Base-by-base conservation (phyloP, 371 early-diverging fungal genomes). In the Actinomortierella ambigua region DNA sequence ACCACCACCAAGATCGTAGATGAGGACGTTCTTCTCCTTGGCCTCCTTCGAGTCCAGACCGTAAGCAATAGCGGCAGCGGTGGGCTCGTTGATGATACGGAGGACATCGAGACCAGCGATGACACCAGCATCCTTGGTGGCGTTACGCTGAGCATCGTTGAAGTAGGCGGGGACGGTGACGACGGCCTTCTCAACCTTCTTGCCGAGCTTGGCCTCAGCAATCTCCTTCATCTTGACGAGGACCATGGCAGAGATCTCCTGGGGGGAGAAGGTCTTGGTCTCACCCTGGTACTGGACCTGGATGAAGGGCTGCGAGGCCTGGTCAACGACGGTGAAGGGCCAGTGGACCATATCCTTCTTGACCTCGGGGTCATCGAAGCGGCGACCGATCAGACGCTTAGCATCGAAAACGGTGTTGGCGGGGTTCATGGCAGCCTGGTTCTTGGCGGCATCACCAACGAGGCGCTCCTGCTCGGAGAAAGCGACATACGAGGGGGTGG, bases 1-100 rank as follows among this genome's bases (percentile, higher is more conserved):
- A 83, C 97, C 96, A 78, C 96, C 97, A 79, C 96, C 97, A 68
- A 96, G 81, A 87, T 97, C 96, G 81, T 91, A 96, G 61, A 98
- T 94, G 73, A 97, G 89, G 56, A 95, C 88, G 79, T 90, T 89
- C 82, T 78, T 96, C 95, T 76, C 88, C 80, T 83, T 76, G 62
- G 80, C 79, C 71, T 85, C 82, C 68, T 86, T 89, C 67, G 87
- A 88, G 80, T 93, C 93, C 69, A 95, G 83, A 78, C 95, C 96
- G 84, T 96, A 96, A 54, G 97, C 96, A 73, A 96, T 93, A 67
- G 97, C 98, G 67, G 97, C 97, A 59, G 97, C 96, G 53, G 95
- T 95, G 62, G 97, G 97, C 82, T 97, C 98, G 87, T 93, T 93
- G 78, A 96, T 93, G 80, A 97, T 95, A 77, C 93, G 81, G 62